Evolutionary conservation across 805 yeast genomes (phyloP).

Genomic region (Lipomyces yamanashiensis): DNA sequence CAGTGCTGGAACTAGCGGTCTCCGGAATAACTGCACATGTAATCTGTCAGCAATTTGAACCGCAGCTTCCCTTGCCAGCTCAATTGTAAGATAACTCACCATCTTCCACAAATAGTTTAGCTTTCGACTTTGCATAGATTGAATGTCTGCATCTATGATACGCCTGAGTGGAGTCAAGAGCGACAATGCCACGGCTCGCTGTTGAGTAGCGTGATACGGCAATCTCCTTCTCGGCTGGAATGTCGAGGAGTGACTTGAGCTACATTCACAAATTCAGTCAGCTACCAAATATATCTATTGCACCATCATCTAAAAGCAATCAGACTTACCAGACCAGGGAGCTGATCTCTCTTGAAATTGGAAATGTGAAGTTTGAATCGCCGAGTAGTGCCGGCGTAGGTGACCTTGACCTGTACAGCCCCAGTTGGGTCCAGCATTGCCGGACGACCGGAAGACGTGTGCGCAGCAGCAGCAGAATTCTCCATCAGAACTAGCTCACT

Average conservation of each 20-base stretch:
- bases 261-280: neutral
- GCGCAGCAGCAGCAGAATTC: constrained; percentile 1
- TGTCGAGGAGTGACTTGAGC: constrained; percentile 30
- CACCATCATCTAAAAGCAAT: neutral
- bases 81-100: constrained; percentile 8
- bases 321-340: constrained; percentile 12
- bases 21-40: neutral
- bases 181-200: constrained; percentile 16
- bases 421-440: constrained; percentile 12
- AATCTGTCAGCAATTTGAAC: neutral
- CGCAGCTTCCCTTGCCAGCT: neutral
- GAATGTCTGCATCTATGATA: constrained; percentile 27
- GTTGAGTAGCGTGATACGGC: constrained; percentile 29
- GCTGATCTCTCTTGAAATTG: constrained; percentile 10
- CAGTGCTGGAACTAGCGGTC: neutral
- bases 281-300: neutral
- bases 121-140: constrained; percentile 28
- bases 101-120: constrained; percentile 21
- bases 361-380: constrained; percentile 24
- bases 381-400: constrained; percentile 24
- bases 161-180: constrained; percentile 20
- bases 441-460: neutral
- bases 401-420: constrained; percentile 28
- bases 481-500: neutral
- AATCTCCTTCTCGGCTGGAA: constrained; percentile 17